Evolutionary conservation across 2,329 filamentous ascomycete species (phyloP).

Genomic region (Acephala macrosclerotiorum): DNA sequence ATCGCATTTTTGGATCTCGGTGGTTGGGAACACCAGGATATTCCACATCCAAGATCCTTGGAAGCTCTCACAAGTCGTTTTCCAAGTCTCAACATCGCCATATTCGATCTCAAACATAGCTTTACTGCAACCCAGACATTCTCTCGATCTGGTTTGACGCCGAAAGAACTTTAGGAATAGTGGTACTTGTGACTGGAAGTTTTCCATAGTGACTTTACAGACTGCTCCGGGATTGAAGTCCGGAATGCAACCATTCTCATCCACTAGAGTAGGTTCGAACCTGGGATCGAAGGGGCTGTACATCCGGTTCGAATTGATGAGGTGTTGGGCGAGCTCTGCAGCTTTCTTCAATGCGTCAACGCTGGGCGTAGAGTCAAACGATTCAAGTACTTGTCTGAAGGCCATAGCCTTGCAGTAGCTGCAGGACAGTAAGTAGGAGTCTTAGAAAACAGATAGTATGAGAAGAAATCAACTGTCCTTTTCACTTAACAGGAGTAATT

Average conservation of each 20-base stretch:
- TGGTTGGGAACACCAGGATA: constrained; percentile 27
- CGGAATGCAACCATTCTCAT: constrained; percentile 27
- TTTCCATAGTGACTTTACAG: constrained; percentile 15
- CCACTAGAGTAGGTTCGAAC: constrained; percentile 20
- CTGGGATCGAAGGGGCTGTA: constrained; percentile 25
- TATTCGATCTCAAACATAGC: constrained; percentile 26
- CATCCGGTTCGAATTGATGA: constrained; percentile 18
- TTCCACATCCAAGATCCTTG: constrained; percentile 26
- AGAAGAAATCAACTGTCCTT: too few species aligned
- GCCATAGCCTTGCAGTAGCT: constrained; percentile 22
- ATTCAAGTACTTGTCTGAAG: constrained; percentile 16
- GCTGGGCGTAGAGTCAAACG: constrained; percentile 13
- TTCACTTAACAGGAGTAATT: too few species aligned
- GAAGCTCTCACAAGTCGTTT: constrained; percentile 13
- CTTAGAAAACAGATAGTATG: too few species aligned
- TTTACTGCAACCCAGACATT: constrained; percentile 24
- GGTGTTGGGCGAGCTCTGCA: constrained; percentile 14
- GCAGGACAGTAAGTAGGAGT: too few species aligned
- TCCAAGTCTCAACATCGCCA: constrained; percentile 18
- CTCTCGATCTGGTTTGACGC: constrained; percentile 14
- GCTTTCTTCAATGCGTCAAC: constrained; percentile 11
- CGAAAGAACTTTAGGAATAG: constrained; percentile 23
- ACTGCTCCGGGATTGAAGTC: constrained; percentile 23
- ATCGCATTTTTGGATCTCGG: constrained; percentile 23
- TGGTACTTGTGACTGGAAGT: constrained; percentile 15